Conservation (phyloP, 495 filamentous ascomycete genomes). For the Cudoniella acicularis region DNA sequence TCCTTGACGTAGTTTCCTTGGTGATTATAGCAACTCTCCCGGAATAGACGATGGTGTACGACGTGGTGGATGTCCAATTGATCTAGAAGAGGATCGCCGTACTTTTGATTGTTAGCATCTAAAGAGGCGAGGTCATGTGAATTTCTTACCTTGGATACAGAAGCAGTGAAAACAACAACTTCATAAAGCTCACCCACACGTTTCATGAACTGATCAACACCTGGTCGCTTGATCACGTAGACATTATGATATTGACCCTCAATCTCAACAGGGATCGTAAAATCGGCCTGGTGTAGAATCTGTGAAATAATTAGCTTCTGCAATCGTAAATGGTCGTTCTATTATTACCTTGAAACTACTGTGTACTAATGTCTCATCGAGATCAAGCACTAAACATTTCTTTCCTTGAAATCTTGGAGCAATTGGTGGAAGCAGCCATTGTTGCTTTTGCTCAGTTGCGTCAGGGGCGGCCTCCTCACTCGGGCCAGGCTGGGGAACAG, state of each 20-base stretch:
- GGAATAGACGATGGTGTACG: constrained; percentile 93
- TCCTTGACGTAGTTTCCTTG: constrained; percentile 99
- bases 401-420: constrained; percentile 72
- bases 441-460: constrained; percentile 47
- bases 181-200: constrained; percentile 96
- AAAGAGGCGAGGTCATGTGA: constrained; percentile 12
- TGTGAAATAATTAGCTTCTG: constrained; percentile 38
- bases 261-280: constrained; percentile 98
- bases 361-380: constrained; percentile 98
- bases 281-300: constrained; percentile 97
- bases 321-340: background rate
- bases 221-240: constrained; percentile 97
- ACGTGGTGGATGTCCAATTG: constrained; percentile 97
- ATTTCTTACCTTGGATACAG: constrained; percentile 84
- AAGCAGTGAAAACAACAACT: constrained; percentile 97
- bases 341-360: constrained; percentile 91
- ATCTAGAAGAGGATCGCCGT: constrained; percentile 93
- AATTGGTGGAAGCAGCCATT: constrained; percentile 77
- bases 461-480: constrained; percentile 26
- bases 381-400: constrained; percentile 93
- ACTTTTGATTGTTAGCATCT: constrained; percentile 47
- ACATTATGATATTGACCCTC: constrained; percentile 99
- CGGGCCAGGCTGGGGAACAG: constrained; percentile 31
- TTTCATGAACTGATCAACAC: constrained; percentile 98
- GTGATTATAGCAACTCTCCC: constrained; percentile 98